Conservation (phyloP, 345 rosid genomes). For the Lepidium sativum region DNA sequence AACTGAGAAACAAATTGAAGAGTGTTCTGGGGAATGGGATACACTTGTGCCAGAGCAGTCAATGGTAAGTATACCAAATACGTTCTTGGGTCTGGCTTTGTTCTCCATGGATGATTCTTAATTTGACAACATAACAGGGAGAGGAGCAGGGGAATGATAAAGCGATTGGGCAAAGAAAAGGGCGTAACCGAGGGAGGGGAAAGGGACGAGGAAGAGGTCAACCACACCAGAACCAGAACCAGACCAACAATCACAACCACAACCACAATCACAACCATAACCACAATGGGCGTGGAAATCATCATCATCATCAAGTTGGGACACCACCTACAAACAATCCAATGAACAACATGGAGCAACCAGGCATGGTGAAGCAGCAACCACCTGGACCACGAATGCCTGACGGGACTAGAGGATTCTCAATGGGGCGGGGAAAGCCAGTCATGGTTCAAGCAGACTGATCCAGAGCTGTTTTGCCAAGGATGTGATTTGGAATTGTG, state of each 20-base stretch:
- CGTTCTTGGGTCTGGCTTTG: not conserved
- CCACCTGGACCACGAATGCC: conserved; percentile 99
- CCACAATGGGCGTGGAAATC: conserved; percentile 53
- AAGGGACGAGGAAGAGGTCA: conserved; percentile 76
- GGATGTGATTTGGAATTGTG: conserved; percentile 1
- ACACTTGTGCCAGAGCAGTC: conserved; percentile 40
- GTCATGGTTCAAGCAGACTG: conserved; percentile 33
- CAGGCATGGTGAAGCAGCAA: conserved; percentile 49
- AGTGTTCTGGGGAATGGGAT: conserved; percentile 46
- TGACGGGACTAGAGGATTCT: conserved; percentile 94
- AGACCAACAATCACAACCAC: conserved; percentile 11
- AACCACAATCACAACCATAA: conserved; percentile 29
- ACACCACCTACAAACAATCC: conserved; percentile 37
- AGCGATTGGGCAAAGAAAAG: conserved; percentile 67
- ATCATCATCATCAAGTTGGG: conserved; percentile 30
- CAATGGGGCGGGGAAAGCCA: conserved; percentile 95
- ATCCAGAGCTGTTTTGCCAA: not conserved
- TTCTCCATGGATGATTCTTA: conserved; percentile 13
- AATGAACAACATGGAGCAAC: conserved; percentile 39
- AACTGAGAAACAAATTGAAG: conserved; percentile 53
- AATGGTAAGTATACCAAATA: conserved; percentile 29
- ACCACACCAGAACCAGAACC: conserved; percentile 42
- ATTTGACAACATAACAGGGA: conserved; percentile 33
- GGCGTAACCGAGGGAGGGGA: conserved; percentile 59
- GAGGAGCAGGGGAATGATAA: conserved; percentile 67